Evolutionary conservation across 805 yeast species (phyloP).

Genomic region (Ogataea paradorogensis): DNA sequence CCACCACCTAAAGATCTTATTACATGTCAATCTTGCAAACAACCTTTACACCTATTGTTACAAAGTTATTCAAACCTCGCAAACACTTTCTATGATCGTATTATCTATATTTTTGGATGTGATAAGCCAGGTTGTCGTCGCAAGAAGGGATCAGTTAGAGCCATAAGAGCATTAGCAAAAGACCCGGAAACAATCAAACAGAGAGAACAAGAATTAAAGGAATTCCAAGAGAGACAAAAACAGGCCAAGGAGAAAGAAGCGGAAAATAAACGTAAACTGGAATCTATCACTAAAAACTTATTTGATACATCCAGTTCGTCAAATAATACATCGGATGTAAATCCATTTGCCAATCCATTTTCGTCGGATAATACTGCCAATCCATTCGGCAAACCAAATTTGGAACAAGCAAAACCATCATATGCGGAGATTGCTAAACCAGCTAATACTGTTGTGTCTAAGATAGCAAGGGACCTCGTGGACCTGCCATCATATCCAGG

Average conservation of each 20-base stretch:
- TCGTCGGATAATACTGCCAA: conserved; percentile 11
- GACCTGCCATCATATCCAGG: conserved; percentile 59
- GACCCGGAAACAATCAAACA: conserved; percentile 48
- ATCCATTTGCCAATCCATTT: conserved; percentile 30
- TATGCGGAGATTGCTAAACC: conserved; percentile 21
- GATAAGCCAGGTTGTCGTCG: conserved; percentile 59
- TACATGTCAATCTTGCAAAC: conserved; percentile 64
- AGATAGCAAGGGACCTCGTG: conserved; percentile 6
- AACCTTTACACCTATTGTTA: conserved; percentile 60
- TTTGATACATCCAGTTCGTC: conserved; percentile 27
- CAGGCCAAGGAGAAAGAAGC: conserved; percentile 44
- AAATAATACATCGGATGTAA: conserved; percentile 15
- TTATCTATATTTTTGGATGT: conserved; percentile 79
- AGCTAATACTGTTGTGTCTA: conserved; percentile 2
- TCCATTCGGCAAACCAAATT: conserved; percentile 11
- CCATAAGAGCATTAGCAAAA: conserved; percentile 70
- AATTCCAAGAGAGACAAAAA: conserved; percentile 39
- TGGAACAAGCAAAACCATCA: conserved; percentile 12
- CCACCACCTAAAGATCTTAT: conserved; percentile 52
- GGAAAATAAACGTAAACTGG: conserved; percentile 39
- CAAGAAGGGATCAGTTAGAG: conserved; percentile 67
- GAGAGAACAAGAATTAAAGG: conserved; percentile 37
- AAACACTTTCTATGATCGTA: conserved; percentile 70
- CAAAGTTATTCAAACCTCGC: conserved; percentile 84
- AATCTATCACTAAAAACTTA: conserved; percentile 42